These are phyloP conservation scores for Coemansia sp. DNA, from an alignment of 192 early-diverging fungal species.

Conservation along the genomic window DNA sequence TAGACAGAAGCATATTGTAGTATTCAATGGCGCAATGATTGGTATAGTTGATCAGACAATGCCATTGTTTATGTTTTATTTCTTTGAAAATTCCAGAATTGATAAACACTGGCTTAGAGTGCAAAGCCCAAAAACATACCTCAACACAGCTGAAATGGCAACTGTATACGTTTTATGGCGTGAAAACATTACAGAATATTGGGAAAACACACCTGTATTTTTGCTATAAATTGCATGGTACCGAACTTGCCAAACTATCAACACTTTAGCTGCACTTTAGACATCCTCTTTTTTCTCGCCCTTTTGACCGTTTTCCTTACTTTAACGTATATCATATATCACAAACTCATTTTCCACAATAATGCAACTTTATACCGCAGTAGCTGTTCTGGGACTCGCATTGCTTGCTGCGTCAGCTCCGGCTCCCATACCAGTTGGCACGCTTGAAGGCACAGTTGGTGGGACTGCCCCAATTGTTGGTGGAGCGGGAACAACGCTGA, in stretches of 20 bases:
- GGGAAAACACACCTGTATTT: no score
- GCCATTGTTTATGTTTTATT: not conserved
- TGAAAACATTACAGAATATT: no score
- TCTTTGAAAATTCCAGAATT: not conserved
- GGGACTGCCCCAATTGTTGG: slow-evolving; percentile 10
- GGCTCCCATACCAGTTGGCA: slow-evolving; percentile 7
- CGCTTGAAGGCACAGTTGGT: slow-evolving; percentile 22
- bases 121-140: no score
- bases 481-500: not conserved
- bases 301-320: not conserved
- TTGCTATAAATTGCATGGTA: no score
- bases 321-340: not conserved
- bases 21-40: not conserved
- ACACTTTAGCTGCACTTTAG: no score
- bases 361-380: not conserved
- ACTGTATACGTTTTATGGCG: no score
- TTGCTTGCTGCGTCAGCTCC: slow-evolving; percentile 12
- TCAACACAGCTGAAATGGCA: no score
- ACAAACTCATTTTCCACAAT: no score
- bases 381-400: not conserved
- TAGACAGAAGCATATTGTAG: not conserved
- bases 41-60: not conserved
- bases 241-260: no score
- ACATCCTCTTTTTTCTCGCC: no score
- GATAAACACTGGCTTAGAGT: not conserved